Conservation (phyloP, 2,329 filamentous ascomycete genomes). For the Penicillium sp. region DNA sequence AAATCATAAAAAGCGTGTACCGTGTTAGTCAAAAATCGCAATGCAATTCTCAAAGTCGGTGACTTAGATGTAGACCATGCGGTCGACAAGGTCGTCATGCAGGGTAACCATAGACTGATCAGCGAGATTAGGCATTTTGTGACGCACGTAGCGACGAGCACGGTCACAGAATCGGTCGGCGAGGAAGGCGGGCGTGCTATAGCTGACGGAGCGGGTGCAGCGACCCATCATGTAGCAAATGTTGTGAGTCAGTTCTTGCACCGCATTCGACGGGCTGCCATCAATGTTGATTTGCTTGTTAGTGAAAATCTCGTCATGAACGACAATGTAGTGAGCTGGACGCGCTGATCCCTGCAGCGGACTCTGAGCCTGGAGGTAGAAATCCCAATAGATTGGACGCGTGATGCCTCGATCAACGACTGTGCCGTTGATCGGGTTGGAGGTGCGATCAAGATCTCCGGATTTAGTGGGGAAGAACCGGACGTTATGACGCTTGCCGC, state of each 20-base stretch:
- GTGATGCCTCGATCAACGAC: constrained; percentile 78
- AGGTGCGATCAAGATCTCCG: constrained; percentile 46
- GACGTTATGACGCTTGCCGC: constrained; percentile 81
- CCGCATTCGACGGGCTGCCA: constrained; percentile 7
- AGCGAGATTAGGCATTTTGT: constrained; percentile 5
- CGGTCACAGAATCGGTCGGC: constrained; percentile 22
- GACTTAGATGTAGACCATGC: constrained; percentile 17
- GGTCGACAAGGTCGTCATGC: neutral
- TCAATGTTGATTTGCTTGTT: neutral
- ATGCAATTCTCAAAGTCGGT: no score
- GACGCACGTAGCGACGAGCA: constrained; percentile 15
- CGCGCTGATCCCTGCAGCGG: constrained; percentile 75
- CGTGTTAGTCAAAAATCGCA: no score
- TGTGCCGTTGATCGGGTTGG: constrained; percentile 66
- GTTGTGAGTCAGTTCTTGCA: constrained; percentile 19
- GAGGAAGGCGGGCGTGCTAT: constrained; percentile 22
- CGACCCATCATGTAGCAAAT: constrained; percentile 26
- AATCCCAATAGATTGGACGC: constrained; percentile 67
- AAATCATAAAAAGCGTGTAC: no score
- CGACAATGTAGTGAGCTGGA: constrained; percentile 72
- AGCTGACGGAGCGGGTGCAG: constrained; percentile 22
- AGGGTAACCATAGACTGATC: neutral
- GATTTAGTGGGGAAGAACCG: constrained; percentile 66
- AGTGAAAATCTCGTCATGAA: constrained; percentile 60
- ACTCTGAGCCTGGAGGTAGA: constrained; percentile 72